These are phyloP conservation scores for Nemania bipapillata DNA, from an alignment of 2,329 filamentous ascomycete species.

Conservation along the genomic window DNA sequence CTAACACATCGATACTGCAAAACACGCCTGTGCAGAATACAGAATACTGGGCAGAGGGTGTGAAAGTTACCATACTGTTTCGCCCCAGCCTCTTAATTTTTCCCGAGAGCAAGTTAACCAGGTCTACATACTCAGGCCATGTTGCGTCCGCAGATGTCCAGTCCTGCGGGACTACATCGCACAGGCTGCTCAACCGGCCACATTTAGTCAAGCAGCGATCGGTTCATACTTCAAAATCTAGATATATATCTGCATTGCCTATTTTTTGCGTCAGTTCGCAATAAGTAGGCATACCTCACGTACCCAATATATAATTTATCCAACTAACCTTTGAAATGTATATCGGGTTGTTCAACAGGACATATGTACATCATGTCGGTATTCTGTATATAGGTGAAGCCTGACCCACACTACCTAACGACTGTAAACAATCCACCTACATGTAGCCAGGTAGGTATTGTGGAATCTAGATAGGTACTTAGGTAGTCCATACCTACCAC, in stretches of 20 bases:
- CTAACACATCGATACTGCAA: neutral
- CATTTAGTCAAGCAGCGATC: slow-evolving; percentile 9
- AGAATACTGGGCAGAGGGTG: too few species aligned
- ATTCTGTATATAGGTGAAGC: neutral
- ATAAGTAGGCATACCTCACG: too few species aligned
- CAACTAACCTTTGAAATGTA: neutral
- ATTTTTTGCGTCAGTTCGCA: too few species aligned
- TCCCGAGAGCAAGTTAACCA: slow-evolving; percentile 1
- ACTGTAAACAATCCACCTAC: neutral
- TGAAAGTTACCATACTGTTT: slow-evolving; percentile 1
- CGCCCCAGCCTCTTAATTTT: slow-evolving; percentile 25
- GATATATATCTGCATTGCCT: too few species aligned
- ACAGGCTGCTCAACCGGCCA: slow-evolving; percentile 23
- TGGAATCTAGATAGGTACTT: too few species aligned
- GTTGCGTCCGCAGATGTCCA: neutral
- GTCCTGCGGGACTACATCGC: neutral
- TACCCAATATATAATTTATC: neutral
- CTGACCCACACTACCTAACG: neutral
- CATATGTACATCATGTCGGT: neutral
- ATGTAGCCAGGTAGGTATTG: too few species aligned
- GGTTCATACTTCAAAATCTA: neutral
- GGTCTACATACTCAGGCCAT: too few species aligned
- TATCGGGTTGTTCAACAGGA: neutral
- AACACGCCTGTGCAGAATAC: neutral
- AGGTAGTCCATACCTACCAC: too few species aligned